Evolutionary conservation across 441 rosid species (phyloP).

Genomic region (California macrophylla): DNA sequence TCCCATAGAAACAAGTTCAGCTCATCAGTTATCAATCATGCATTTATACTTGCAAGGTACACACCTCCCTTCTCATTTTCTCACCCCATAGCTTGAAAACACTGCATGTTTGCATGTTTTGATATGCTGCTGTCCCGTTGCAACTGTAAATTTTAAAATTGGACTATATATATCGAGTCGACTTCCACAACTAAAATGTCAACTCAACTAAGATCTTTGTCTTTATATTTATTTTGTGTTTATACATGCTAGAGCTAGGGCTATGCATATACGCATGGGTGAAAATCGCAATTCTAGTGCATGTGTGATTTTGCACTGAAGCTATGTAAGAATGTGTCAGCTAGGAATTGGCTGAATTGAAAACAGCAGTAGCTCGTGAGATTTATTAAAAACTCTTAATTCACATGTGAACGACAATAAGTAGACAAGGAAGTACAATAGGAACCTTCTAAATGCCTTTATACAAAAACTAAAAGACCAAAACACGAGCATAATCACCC

Average conservation of each 20-base stretch:
- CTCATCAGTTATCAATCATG: neutral
- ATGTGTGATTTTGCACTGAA: neutral
- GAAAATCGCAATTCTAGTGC: neutral
- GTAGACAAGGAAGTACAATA: neutral
- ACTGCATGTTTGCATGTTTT: neutral
- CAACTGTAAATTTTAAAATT: too few species aligned
- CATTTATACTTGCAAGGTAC: neutral
- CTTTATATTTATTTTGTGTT: too few species aligned
- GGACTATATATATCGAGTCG: too few species aligned
- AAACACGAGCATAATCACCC: neutral
- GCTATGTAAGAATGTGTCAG: neutral
- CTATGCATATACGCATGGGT: neutral
- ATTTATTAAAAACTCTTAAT: neutral
- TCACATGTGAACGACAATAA: neutral
- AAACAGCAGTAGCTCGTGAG: too few species aligned
- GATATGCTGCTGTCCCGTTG: neutral
- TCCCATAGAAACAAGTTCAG: slow-evolving; percentile 4
- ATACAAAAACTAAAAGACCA: slow-evolving; percentile 21
- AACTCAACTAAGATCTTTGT: too few species aligned
- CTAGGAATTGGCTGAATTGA: neutral
- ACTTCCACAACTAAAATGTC: too few species aligned
- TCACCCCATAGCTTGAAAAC: neutral
- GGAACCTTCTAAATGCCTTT: slow-evolving; percentile 13
- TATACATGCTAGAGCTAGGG: neutral
- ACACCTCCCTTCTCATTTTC: neutral